Base-by-base conservation (phyloP, 2,329 filamentous ascomycete species). In the Penicillium sp. region DNA sequence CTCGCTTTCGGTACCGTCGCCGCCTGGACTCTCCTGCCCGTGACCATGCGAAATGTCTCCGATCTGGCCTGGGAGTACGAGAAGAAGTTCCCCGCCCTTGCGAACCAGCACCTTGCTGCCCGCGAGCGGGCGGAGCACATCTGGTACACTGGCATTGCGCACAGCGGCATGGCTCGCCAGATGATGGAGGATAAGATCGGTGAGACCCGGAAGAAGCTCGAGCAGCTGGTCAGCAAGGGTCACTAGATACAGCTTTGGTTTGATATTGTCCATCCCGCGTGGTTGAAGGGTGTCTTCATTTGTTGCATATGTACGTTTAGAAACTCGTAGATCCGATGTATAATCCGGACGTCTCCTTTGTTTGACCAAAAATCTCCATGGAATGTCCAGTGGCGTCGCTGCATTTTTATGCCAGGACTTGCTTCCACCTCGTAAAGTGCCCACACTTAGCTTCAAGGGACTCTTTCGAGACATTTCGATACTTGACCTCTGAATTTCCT, bases 21-120 rank as follows among this genome's bases (percentile, higher is more conserved):
- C 46, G 89, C 87, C 49, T 93, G 89, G 82, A 77, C 83, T 51
- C 83, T 95, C 31, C 73, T 98, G 40, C 93, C 93, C 36, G 77
- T 93, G 55, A 98, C 93, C 34, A 95, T 89, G 79, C 76, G 81
- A 68, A 98, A 98, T 70, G 82, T 95, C 23, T 83, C 85, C 35
- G 84, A 91, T 64, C 75, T 97, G 65, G 74, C 86, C 37, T 98
- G 93, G 93, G 83, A 81, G 66, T 98, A 93, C 69, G 93, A 98
- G 82, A 81, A 94, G 78, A 82, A 79, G 62, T 87, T 90, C 65
- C 93, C 93, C 4, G 85, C 79, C 14, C 68, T 98, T 44, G 86
- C 89, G 14, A 84, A 95, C 59, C 81, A 87, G 47, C 93, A 98
- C 72, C 60, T 91, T 51, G 74, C 78, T 62, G 75, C 86, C 42